Evolutionary conservation across 2,329 filamentous ascomycete genomes (phyloP).

Genomic region (Penicillium sp.): DNA sequence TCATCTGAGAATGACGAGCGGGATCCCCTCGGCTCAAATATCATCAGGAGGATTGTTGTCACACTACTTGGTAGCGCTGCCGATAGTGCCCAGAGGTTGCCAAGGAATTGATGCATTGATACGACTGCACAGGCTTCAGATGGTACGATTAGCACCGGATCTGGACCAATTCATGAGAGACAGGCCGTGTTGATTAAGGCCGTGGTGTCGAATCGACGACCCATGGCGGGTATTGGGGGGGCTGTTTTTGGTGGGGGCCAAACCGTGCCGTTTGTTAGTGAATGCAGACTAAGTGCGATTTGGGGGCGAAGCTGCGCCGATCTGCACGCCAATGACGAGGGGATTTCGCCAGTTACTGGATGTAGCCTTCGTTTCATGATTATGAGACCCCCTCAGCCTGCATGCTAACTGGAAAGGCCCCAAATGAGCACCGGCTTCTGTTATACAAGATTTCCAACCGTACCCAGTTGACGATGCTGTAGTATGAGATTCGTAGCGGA

Average conservation of each 20-base stretch:
- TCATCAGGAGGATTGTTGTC: neutral
- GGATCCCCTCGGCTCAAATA: neutral
- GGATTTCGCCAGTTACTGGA: neutral
- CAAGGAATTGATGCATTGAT: neutral
- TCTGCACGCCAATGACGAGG: neutral
- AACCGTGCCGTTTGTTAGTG: neutral
- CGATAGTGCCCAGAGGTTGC: neutral
- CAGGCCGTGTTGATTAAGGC: neutral
- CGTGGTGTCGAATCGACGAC: neutral
- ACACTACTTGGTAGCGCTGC: neutral
- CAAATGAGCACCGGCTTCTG: neutral
- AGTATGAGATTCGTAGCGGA: neutral
- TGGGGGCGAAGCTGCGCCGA: slow-evolving; percentile 2
- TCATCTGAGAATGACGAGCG: too few species aligned
- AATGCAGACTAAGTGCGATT: neutral
- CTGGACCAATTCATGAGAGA: neutral
- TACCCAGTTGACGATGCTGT: neutral
- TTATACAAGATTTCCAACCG: neutral
- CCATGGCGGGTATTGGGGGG: neutral
- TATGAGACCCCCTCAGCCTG: neutral
- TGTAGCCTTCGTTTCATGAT: neutral
- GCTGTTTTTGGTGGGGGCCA: neutral
- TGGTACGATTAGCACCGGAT: neutral
- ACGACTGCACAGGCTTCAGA: neutral
- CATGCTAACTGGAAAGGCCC: neutral